Percentiles rank a stretch among this genome's conserved stretches.
Evolutionary conservation across 2,329 filamentous ascomycete genomes (phyloP).

Genomic region (Hymenoscyphus fraxineus): DNA sequence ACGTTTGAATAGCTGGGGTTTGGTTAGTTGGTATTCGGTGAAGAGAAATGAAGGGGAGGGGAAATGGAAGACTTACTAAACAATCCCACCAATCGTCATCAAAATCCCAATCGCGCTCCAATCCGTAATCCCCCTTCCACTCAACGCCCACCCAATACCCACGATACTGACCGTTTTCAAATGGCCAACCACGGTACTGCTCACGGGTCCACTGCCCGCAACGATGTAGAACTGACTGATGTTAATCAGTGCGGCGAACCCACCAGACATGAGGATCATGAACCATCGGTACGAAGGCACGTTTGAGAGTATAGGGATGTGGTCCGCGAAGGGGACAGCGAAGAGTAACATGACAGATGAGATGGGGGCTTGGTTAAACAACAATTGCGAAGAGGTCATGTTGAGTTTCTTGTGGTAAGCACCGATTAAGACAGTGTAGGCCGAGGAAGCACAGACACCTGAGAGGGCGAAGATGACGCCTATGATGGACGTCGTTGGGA

Average conservation of each 20-base stretch:
- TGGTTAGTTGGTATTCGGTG: background rate
- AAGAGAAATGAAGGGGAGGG: background rate
- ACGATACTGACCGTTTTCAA: slow-evolving; percentile 37
- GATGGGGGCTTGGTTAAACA: slow-evolving; percentile 43
- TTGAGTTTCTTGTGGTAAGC: slow-evolving; percentile 42
- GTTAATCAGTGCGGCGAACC: slow-evolving; percentile 39
- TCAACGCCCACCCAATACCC: slow-evolving; percentile 26
- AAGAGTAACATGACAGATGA: slow-evolving; percentile 41
- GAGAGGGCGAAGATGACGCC: slow-evolving; percentile 60
- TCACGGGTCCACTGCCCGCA: slow-evolving; percentile 36
- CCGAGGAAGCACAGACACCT: slow-evolving; percentile 50
- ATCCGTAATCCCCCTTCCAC: slow-evolving; percentile 23
- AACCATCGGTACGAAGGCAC: slow-evolving; percentile 35
- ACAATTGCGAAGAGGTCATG: slow-evolving; percentile 42
- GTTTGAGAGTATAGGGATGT: slow-evolving; percentile 33
- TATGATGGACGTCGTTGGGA: slow-evolving; percentile 46
- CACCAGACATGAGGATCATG: slow-evolving; percentile 40
- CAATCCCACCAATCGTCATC: slow-evolving; percentile 28
- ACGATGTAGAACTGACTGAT: slow-evolving; percentile 35
- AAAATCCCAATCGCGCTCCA: slow-evolving; percentile 24
- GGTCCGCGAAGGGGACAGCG: slow-evolving; percentile 42
- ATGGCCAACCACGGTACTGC: slow-evolving; percentile 42
- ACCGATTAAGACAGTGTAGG: slow-evolving; percentile 36
- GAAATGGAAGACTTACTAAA: slow-evolving; percentile 20
- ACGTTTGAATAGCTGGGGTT: slow-evolving; percentile 26